Base-by-base conservation (phyloP, 768 basidiomycete genomes). In the Fomitopsis serialis region DNA sequence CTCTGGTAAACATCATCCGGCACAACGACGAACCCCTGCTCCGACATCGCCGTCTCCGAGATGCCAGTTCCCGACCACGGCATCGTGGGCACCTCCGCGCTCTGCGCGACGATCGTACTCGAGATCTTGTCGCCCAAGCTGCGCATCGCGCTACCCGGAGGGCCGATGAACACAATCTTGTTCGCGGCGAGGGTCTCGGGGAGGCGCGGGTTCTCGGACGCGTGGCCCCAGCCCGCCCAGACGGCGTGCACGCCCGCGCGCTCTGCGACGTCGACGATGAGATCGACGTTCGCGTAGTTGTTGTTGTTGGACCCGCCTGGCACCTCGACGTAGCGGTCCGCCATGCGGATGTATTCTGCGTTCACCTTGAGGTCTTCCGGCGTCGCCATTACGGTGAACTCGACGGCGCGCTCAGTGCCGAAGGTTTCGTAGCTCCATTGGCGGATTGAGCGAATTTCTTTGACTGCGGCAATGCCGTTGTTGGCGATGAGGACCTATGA, bases 371-470 rank as follows among this genome's bases (percentile, higher is more conserved):
- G 77, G 74, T 98, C 96, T 68, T 99, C 97, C 22, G 97, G 97
- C 12, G 97, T 99, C 48, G 97, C 94, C 97, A 99, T 98, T 55
- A 98, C 97, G 36, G 94, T 96, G 78, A 99, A 98, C 69, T 99
- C 95, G 73, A 99, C 80, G 51, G 89, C 91, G 60, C 92, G 87
- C 67, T 99, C 97, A 51, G 84, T 85, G 55, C 97, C 97, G 71
- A 99, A 99, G 0, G 95, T 94, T 74, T 98, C 97, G 74, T 98
- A 99, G 65, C 92, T 94, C 97, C 97, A 99, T 84, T 98, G 96
- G 53, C 97, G 84, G 61, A 99, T 89, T 45, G 97, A 98, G 46
- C 97, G 86, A 64, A 99, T 99, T 74, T 98, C 97, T 72, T 99
- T 99, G 46, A 99, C 97, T 51, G 95, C 97, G 48, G 96, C 96